Evolutionary conservation across 2,329 filamentous ascomycete genomes (phyloP).

Genomic region (Tetracladium maxilliforme): DNA sequence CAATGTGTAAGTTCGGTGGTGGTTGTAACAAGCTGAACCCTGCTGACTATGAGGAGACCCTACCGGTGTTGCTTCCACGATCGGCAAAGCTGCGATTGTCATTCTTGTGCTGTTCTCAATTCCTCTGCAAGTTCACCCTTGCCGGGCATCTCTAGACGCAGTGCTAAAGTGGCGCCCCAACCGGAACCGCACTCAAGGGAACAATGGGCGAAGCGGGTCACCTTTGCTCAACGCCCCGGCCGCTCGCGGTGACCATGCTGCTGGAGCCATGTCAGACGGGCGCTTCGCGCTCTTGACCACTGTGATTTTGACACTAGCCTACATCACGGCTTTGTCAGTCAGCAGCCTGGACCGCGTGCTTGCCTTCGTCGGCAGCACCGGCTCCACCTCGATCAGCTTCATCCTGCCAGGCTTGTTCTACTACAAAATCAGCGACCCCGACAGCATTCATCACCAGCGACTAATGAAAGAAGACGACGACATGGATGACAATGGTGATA

Average conservation of each 20-base stretch:
- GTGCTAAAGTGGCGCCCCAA: slow-evolving; percentile 83
- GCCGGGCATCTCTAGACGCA: slow-evolving; percentile 85
- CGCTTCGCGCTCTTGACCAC: slow-evolving; percentile 87
- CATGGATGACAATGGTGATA: slow-evolving; percentile 46
- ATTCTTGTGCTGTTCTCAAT: slow-evolving; percentile 94
- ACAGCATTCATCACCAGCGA: slow-evolving; percentile 73
- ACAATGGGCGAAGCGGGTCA: slow-evolving; percentile 12
- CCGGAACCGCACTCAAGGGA: slow-evolving; percentile 13
- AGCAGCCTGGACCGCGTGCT: slow-evolving; percentile 80
- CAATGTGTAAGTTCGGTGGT: slow-evolving; percentile 55
- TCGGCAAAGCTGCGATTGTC: slow-evolving; percentile 90
- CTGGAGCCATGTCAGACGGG: slow-evolving; percentile 51
- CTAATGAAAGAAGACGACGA: slow-evolving; percentile 87
- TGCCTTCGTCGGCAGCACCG: slow-evolving; percentile 89
- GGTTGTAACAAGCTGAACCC: not conserved
- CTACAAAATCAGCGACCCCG: slow-evolving; percentile 91
- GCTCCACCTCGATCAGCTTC: slow-evolving; percentile 90
- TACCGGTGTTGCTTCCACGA: slow-evolving; percentile 55
- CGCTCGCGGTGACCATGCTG: slow-evolving; percentile 35
- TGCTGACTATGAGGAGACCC: slow-evolving; percentile 3
- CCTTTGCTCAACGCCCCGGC: slow-evolving; percentile 24
- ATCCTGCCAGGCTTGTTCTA: slow-evolving; percentile 94
- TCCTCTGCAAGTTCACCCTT: slow-evolving; percentile 89
- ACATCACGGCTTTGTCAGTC: slow-evolving; percentile 81
- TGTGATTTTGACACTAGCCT: slow-evolving; percentile 68